Evolutionary conservation across 352 stramenopile species (phyloP).

Genomic region (Aphanomyces euteiches): DNA sequence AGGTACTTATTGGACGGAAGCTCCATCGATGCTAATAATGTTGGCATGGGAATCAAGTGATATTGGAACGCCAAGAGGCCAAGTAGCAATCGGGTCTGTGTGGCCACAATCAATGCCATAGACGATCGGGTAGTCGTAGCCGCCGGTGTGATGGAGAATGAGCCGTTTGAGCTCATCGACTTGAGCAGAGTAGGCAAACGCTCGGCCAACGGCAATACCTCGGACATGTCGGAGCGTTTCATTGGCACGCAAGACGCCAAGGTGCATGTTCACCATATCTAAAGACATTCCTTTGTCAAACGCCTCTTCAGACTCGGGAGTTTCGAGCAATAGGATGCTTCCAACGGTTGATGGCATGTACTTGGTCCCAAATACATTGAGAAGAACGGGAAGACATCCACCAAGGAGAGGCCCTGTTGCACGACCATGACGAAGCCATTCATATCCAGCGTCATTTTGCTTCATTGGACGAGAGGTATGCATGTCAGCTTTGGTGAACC

Average conservation of each 20-base stretch:
- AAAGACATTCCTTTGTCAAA: constrained; percentile 58
- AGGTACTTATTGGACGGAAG: constrained; percentile 32
- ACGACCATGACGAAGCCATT: constrained; percentile 42
- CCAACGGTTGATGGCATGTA: constrained; percentile 46
- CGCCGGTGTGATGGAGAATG: constrained; percentile 52
- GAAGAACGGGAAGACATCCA: constrained; percentile 51
- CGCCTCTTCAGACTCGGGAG: constrained; percentile 39
- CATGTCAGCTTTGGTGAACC: constrained; percentile 47
- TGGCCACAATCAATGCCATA: constrained; percentile 56
- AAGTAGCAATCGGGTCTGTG: constrained; percentile 56
- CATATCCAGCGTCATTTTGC: constrained; percentile 40
- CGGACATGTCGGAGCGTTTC: constrained; percentile 48
- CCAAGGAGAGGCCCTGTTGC: constrained; percentile 43
- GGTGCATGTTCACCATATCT: constrained; percentile 43
- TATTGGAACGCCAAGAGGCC: constrained; percentile 46
- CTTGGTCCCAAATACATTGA: constrained; percentile 50
- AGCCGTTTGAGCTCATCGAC: constrained; percentile 47
- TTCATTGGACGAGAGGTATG: constrained; percentile 43
- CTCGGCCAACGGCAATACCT: constrained; percentile 51
- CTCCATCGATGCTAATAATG: constrained; percentile 39
- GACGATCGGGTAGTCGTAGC: constrained; percentile 47
- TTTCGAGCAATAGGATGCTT: constrained; percentile 53
- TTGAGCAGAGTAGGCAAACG: constrained; percentile 44
- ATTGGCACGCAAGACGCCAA: constrained; percentile 47
- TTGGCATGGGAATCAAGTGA: constrained; percentile 40